These are phyloP conservation scores for Aspergillus sp. DNA, from an alignment of 2,329 filamentous ascomycete species.

Conservation along the genomic window DNA sequence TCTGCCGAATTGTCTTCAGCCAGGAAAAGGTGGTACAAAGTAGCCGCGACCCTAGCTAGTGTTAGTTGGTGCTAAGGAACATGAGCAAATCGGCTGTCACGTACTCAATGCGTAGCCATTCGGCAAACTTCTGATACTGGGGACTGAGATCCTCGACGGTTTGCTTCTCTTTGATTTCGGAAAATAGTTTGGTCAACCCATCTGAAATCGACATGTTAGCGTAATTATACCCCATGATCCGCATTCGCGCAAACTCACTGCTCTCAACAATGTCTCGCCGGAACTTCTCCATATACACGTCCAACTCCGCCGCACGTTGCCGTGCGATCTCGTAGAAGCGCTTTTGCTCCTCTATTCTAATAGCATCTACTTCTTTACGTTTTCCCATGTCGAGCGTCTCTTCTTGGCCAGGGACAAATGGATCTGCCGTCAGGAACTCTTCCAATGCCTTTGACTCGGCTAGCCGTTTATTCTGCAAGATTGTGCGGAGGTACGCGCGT, in stretches of 20 bases:
- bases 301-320: slow-evolving; percentile 84
- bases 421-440: slow-evolving; percentile 76
- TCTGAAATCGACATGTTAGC: slow-evolving; percentile 47
- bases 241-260: slow-evolving; percentile 56
- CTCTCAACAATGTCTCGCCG: slow-evolving; percentile 66
- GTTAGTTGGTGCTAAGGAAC: slow-evolving; percentile 12
- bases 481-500: slow-evolving; percentile 81
- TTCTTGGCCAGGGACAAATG: slow-evolving; percentile 73
- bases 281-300: slow-evolving; percentile 94
- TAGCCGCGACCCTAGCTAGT: slow-evolving; percentile 71
- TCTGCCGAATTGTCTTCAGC: slow-evolving; percentile 98
- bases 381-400: slow-evolving; percentile 78
- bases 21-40: slow-evolving; percentile 93
- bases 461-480: slow-evolving; percentile 81
- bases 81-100: slow-evolving; percentile 15
- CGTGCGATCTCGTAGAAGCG: slow-evolving; percentile 94
- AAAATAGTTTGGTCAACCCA: slow-evolving; percentile 87
- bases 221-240: slow-evolving; percentile 31
- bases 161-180: slow-evolving; percentile 87
- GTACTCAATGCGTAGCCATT: slow-evolving; percentile 91
- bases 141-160: slow-evolving; percentile 85
- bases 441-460: slow-evolving; percentile 79
- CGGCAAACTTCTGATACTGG: slow-evolving; percentile 96
- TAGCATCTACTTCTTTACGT: slow-evolving; percentile 80
- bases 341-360: slow-evolving; percentile 86